These are phyloP conservation scores for Lipomyces sp. DNA, from an alignment of 805 yeast genomes.

Conservation along the genomic window DNA sequence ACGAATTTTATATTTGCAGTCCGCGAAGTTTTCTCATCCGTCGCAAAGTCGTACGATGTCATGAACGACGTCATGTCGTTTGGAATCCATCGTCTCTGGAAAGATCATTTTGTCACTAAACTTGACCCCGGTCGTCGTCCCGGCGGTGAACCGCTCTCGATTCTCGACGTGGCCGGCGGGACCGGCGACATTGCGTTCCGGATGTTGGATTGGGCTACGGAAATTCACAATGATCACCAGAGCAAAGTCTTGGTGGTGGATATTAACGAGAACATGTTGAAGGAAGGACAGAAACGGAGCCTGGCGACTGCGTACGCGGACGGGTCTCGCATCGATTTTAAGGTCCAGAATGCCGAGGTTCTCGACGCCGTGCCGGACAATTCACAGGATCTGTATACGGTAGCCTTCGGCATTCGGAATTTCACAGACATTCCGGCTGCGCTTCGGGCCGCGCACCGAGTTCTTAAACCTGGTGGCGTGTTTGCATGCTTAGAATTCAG, in stretches of 20 bases:
- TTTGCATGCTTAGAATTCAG: conserved; percentile 96
- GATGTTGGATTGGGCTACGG: conserved; percentile 85
- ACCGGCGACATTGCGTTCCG: conserved; percentile 99
- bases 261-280: conserved; percentile 94
- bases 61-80: conserved; percentile 99
- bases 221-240: conserved; percentile 70
- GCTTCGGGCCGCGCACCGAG: conserved; percentile 91
- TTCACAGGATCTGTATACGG: conserved; percentile 93
- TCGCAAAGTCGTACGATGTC: conserved; percentile 89
- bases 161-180: conserved; percentile 98
- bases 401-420: conserved; percentile 96
- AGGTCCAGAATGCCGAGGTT: conserved; percentile 91
- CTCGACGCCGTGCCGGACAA: conserved; percentile 82
- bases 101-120: conserved; percentile 81
- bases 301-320: conserved; percentile 61
- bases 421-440: conserved; percentile 96
- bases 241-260: conserved; percentile 91
- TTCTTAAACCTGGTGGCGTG: conserved; percentile 95
- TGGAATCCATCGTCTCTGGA: conserved; percentile 96
- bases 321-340: conserved; percentile 67
- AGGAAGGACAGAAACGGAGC: conserved; percentile 85
- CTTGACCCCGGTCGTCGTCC: conserved; percentile 94
- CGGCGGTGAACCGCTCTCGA: conserved; percentile 79
- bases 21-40: conserved; percentile 88
- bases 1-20: conserved; percentile 42